Evolutionary conservation across 1,284 basidiomycete genomes (phyloP), one percentile per base, ranked within the genome.

Genomic region (Papiliotrema laurentii): DNA sequence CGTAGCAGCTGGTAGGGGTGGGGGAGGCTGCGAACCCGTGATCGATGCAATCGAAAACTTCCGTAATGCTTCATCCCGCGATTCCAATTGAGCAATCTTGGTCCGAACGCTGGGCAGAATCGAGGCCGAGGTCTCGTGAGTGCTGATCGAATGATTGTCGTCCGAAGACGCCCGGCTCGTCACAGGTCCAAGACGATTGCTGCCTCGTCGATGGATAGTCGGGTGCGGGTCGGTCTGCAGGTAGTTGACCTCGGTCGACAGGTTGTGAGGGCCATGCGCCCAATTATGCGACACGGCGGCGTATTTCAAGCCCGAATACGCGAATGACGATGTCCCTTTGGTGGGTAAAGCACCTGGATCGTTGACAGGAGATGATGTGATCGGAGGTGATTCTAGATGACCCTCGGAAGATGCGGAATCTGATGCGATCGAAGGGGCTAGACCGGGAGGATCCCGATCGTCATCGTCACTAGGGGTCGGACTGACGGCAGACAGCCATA

Each of bases 11-110:
- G n/a, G n/a, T n/a, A n/a, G n/a, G n/a, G n/a, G n/a, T n/a, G n/a
- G n/a, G n/a, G n/a, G n/a, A n/a, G n/a, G n/a, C n/a, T n/a, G n/a
- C n/a, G n/a, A n/a, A 30, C 33, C 18, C 25, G 39, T 34, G 24
- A 48, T 27, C 5, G 59, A 58, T 1, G 54, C 56, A n/a, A 69
- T 63, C 19, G 63, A 61, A 45, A 71, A 68, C 38, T 64, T 64
- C 18, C 66, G 53, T 31, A 71, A 49, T 0, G 68, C 66, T 43
- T 68, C 61, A 25, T 69, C 59, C 9, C 71, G 55, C 18, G 56
- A 56, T 46, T 74, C 65, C 26, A 74, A 52, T 47, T 68, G 64
- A 7, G 55, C 60, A 18, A 72, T 66, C 48, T 68, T 69, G 22
- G 49, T 59, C 42, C 56, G 50, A 27, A 68, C 55, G 1, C 58